Percentiles rank a stretch among this genome's conserved stretches.
phyloP scores from a whole-genome alignment of 345 rosid species.

The Dovyalis caffra region DNA sequence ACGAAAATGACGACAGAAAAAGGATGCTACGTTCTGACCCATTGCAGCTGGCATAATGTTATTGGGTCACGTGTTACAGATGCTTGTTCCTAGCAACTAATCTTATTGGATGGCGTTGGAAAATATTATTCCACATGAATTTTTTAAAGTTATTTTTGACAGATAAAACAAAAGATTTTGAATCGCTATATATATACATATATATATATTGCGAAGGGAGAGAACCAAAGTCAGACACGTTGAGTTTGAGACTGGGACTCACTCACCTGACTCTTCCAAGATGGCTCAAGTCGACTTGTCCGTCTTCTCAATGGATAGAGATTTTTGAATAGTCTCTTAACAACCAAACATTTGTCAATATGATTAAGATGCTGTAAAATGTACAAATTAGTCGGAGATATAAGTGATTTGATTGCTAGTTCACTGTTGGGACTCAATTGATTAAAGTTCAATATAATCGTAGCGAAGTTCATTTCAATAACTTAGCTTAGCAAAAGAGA shows the following conservation, averaged over 20 bases:
- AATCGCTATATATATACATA: neutral
- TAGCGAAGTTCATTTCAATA: no score
- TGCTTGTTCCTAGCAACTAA: constrained; percentile 23
- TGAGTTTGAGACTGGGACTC: neutral
- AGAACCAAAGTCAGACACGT: constrained; percentile 34
- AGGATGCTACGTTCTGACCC: constrained; percentile 12
- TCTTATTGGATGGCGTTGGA: constrained; percentile 17
- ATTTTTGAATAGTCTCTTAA: no score
- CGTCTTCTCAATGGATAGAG: neutral
- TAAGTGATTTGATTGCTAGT: no score
- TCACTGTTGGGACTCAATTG: no score
- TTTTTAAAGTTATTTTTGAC: neutral
- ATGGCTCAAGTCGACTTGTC: constrained; percentile 23
- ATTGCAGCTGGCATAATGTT: constrained; percentile 6
- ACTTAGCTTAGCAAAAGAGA: no score
- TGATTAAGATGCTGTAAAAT: neutral
- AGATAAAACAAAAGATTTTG: no score
- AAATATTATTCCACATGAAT: neutral
- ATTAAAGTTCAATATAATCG: no score
- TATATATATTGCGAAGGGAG: neutral
- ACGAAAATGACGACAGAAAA: constrained; percentile 11
- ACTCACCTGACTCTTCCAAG: constrained; percentile 6
- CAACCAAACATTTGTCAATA: no score
- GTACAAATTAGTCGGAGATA: neutral
- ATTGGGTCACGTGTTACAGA: constrained; percentile 30